These are phyloP conservation scores for Hericium erinaceus DNA, from an alignment of 768 basidiomycete genomes.

Conservation along the genomic window DNA sequence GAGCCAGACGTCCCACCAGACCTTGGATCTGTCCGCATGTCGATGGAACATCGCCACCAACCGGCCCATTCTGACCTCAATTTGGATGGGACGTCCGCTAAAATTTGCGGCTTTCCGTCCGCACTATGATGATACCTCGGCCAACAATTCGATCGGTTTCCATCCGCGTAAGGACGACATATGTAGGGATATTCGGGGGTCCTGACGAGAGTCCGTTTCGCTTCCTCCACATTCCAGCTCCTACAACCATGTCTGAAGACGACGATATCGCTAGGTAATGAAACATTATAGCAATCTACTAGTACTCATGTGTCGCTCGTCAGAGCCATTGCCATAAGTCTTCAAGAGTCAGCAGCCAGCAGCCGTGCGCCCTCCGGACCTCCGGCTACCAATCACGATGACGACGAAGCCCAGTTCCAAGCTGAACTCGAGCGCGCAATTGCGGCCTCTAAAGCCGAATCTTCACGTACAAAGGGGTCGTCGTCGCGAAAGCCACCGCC, in stretches of 20 bases:
- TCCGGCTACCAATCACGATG: conserved; percentile 19
- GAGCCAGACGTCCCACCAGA: not conserved
- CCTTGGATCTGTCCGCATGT: not conserved
- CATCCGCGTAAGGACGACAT: not conserved
- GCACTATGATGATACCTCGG: not conserved
- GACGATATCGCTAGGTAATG: conserved; percentile 11
- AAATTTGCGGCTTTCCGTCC: not conserved
- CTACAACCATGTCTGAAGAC: conserved; percentile 2
- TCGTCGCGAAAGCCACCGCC: conserved; percentile 10
- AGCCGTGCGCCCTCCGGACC: not conserved
- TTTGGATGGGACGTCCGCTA: not conserved
- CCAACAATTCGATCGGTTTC: not conserved
- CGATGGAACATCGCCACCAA: not conserved
- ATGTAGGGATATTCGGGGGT: not conserved
- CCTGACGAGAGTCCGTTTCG: not conserved
- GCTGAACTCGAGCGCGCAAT: conserved; percentile 39
- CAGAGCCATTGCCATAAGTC: conserved; percentile 11
- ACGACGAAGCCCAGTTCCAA: conserved; percentile 35
- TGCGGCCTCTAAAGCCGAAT: conserved; percentile 32
- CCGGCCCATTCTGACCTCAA: not conserved
- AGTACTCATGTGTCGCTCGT: not conserved
- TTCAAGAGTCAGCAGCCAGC: not conserved
- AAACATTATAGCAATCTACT: not conserved
- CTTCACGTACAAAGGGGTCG: conserved; percentile 9
- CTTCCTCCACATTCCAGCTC: too few relatives aligned